phyloP scores from a whole-genome alignment of 495 filamentous ascomycete genomes.

The Aspergillus steynii region DNA sequence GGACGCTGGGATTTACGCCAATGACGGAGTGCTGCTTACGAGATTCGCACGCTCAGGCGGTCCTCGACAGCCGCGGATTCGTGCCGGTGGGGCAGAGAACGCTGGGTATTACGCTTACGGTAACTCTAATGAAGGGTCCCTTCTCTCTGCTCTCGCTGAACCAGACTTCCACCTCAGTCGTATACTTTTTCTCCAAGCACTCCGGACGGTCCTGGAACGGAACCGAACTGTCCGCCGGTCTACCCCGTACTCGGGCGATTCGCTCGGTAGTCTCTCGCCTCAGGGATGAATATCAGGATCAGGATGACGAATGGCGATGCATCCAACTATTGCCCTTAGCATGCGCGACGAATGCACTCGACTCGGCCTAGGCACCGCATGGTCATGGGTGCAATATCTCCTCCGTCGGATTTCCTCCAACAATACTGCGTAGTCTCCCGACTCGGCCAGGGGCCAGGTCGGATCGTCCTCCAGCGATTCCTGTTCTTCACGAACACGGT shows the following conservation, averaged over 20 bases:
- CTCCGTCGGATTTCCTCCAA: not conserved
- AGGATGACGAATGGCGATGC: not conserved
- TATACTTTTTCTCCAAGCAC: no score
- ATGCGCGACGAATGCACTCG: not conserved
- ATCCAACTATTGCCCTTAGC: not conserved
- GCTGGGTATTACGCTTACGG: not conserved
- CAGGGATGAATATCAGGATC: no score
- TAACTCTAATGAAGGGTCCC: not conserved
- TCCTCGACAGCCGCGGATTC: not conserved
- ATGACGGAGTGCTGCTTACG: slow-evolving; percentile 3
- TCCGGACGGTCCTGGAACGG: no score
- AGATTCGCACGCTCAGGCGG: slow-evolving; percentile 1
- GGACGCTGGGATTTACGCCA: slow-evolving; percentile 1
- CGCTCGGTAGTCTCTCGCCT: no score
- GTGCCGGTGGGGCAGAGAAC: not conserved
- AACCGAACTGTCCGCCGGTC: no score
- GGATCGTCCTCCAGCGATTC: not conserved
- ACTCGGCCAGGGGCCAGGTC: not conserved
- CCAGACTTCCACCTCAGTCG: no score
- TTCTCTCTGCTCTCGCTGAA: no score
- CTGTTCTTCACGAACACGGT: not conserved
- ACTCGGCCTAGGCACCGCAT: not conserved
- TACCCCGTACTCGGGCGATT: no score
- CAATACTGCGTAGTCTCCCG: not conserved
- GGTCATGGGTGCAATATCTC: not conserved